phyloP scores from a whole-genome alignment of 2,329 filamentous ascomycete species.

The Venturia pyrina region DNA sequence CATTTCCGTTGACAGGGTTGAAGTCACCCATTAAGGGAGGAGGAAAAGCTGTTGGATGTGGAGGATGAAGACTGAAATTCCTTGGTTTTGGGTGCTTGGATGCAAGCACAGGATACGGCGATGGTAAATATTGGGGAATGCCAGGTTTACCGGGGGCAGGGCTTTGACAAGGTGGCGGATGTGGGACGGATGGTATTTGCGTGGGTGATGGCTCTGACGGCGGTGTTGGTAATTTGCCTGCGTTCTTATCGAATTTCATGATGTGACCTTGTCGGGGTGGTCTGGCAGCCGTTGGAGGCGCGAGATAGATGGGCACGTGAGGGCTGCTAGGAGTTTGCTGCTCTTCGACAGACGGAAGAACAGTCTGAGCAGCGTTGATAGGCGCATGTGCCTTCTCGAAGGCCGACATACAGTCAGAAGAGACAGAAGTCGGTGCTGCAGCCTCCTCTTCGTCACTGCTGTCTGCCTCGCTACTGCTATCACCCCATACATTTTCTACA shows the following conservation, averaged over 20 bases:
- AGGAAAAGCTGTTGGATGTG: not conserved
- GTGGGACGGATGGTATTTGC: not conserved
- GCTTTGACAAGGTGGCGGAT: not conserved
- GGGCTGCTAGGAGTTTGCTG: not conserved
- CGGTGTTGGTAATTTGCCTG: not conserved
- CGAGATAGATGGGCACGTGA: not conserved
- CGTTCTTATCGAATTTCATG: not conserved
- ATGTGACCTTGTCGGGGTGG: not conserved
- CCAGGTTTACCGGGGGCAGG: not conserved
- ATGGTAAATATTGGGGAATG: not conserved
- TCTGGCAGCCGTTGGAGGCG: not conserved
- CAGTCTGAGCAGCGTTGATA: too few relatives aligned
- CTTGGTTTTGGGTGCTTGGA: not conserved
- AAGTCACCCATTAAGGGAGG: not conserved
- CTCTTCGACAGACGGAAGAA: too few relatives aligned
- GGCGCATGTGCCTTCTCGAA: too few relatives aligned
- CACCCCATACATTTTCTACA: not conserved
- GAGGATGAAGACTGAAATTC: not conserved
- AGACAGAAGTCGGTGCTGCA: not conserved
- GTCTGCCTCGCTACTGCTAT: not conserved
- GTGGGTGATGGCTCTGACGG: not conserved
- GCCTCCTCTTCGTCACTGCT: not conserved
- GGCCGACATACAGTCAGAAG: too few relatives aligned
- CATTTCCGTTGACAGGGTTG: not conserved
- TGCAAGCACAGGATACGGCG: not conserved